Evolutionary conservation across 148 eudicot genomes (phyloP).

Genomic region (Dianthus caryophyllus): DNA sequence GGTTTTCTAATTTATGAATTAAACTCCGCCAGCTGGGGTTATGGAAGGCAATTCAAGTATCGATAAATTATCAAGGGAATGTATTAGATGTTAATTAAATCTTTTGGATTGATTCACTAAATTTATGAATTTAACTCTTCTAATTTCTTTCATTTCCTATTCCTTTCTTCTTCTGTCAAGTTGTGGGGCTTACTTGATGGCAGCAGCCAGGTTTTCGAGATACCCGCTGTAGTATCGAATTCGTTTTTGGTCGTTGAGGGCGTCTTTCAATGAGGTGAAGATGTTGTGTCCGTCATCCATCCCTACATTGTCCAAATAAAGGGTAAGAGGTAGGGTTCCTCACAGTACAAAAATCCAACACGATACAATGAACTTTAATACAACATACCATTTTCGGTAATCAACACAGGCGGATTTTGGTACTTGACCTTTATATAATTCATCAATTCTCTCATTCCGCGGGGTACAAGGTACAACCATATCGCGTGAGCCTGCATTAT

Average conservation of each 20-base stretch:
- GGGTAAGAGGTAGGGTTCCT: neutral
- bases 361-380: neutral
- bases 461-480: slow-evolving; percentile 89
- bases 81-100: too few species aligned
- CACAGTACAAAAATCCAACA: neutral
- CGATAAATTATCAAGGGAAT: too few species aligned
- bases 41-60: too few species aligned
- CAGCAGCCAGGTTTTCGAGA: slow-evolving; percentile 58
- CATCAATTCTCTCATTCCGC: slow-evolving; percentile 76
- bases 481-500: slow-evolving; percentile 62
- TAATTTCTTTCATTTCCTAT: too few species aligned
- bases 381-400: slow-evolving; percentile 80
- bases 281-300: slow-evolving; percentile 74
- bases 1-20: too few species aligned
- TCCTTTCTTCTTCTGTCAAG: neutral
- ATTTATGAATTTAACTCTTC: too few species aligned
- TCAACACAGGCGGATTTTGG: slow-evolving; percentile 63
- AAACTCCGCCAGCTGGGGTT: too few species aligned
- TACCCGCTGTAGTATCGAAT: slow-evolving; percentile 76
- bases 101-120: too few species aligned
- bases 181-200: slow-evolving; percentile 57
- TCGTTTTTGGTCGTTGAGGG: slow-evolving; percentile 73
- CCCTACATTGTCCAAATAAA: slow-evolving; percentile 35
- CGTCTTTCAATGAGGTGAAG: slow-evolving; percentile 42
- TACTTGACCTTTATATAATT: slow-evolving; percentile 72